Base-by-base conservation (phyloP, 805 yeast genomes). In the Saturnispora mendoncae region DNA sequence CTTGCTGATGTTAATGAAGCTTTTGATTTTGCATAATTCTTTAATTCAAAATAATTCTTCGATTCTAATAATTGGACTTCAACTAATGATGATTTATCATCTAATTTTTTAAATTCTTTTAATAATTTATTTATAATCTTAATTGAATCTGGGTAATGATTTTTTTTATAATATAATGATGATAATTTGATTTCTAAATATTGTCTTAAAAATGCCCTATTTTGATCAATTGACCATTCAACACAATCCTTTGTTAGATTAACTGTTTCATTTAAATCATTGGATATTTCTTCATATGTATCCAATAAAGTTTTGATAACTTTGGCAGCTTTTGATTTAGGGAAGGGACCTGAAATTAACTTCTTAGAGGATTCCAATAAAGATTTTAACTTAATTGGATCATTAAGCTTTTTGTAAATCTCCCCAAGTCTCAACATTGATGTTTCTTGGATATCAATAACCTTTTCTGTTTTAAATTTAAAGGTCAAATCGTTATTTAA, bases 1-100 rank as follows among this genome's bases (percentile, higher is more conserved):
- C 97, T 76, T 2, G 98, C 96, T 36, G 94, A 80, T 2, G 97
- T 87, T 53, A 92, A 70, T 2, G 96, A 80, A 6, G 97, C 97
- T 54, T 84, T 77, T 4, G 95, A 76, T 65, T 90, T 92, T 4
- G 96, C 83, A 54, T 84, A 72, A 61, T 92, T 92, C 60, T 96
- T 76, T 53, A 92, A 69, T 21, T 94, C 87, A 60, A 88, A 95
- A 61, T 82, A 92, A 31, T 85, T 86, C 56, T 86, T 81, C 17
- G 92, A 73, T 61, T 92, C 97, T 48, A 92, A 73, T 49, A 92
- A 67, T 64, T 92, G 97, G 28, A 92, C 96, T 61, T 92, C 98
- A 12, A 92, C 95, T 41, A 92, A 73, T 25, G 95, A 85, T 39
- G 92, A 80, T 62, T 92, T 92, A 64, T 92, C 99, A 61, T 92